phyloP scores from a whole-genome alignment of 306 rosid genomes.

The Gleditsia sinensis region DNA sequence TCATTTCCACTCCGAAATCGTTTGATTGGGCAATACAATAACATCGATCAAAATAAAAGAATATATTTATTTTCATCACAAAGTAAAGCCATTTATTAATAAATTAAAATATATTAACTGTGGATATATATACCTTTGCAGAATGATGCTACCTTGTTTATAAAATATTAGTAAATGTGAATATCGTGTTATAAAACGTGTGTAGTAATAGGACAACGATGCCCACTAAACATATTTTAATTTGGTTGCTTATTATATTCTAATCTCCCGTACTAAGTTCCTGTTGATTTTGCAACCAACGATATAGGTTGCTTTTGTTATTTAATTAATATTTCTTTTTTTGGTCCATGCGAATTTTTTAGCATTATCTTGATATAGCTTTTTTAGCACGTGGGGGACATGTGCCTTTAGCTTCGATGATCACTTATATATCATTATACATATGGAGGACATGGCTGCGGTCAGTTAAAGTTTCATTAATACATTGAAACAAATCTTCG shows the following conservation, averaged over 20 bases:
- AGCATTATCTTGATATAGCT: background rate
- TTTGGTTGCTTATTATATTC: background rate
- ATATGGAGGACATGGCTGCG: no score
- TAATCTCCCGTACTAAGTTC: background rate
- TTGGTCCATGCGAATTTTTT: no score
- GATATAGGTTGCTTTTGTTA: background rate
- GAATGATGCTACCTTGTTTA: no score
- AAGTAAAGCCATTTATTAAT: background rate
- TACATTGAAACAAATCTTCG: no score
- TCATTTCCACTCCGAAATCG: background rate
- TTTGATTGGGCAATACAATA: background rate
- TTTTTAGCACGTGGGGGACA: background rate
- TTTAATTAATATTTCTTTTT: background rate
- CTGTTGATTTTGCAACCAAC: background rate
- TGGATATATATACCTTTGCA: background rate
- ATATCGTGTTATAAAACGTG: no score
- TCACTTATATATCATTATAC: no score
- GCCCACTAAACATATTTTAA: background rate
- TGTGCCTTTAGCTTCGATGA: no score
- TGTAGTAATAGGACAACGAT: background rate
- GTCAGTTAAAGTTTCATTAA: no score
- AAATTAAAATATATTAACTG: background rate
- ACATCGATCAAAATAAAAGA: background rate
- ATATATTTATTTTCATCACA: background rate
- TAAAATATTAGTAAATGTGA: no score